Evolutionary conservation across 1,284 basidiomycete genomes (phyloP), one percentile per base, ranked within the genome.

Genomic region (Moesziomyces sp.): DNA sequence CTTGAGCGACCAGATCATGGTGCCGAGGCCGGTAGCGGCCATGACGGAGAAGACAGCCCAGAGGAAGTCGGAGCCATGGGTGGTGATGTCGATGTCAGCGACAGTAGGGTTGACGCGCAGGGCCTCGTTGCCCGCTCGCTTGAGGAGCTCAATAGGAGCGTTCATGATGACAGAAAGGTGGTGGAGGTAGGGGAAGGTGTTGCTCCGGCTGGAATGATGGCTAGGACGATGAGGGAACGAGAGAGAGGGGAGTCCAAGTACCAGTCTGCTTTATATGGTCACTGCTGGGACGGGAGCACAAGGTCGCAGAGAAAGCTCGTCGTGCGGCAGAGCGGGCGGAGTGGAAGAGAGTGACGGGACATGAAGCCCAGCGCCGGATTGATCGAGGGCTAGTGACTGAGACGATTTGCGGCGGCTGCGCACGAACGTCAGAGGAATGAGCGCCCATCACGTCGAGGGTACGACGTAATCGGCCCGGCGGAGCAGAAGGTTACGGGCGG

Each of bases 61-160:
- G 5, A 85, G 85, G 86, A 86, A 90, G 80, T 88, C 86, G 1
- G 87, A 87, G 7, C 67, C 79, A 13, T 47, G 49, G 45, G 69
- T 76, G 52, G 72, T 73, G 55, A 79, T 71, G 66, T 79, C 64
- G 61, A 79, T 72, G 58, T 74, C 70, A 24, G 79, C 59, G 26
- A 64, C 63, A 24, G 67, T 21, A 24, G 63, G 74, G 70, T 81
- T 79, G 62, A 59, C 21, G n/a, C 34, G 18, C 34, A 79, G 51
- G 53, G 77, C 72, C 42, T 65, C 48, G 51, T 77, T 79, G 47
- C 73, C 75, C n/a, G 72, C 75, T 28, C 69, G 69, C 63, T 62
- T 65, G 55, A 66, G 18, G 14, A 72, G 28, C 47, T 72, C 28
- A 2, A 43, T n/a, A 23, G 46, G 56, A 30, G 55, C 46, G 58